phyloP scores from a whole-genome alignment of 2,329 filamentous ascomycete genomes.

The Plectosphaerella cucumerina region DNA sequence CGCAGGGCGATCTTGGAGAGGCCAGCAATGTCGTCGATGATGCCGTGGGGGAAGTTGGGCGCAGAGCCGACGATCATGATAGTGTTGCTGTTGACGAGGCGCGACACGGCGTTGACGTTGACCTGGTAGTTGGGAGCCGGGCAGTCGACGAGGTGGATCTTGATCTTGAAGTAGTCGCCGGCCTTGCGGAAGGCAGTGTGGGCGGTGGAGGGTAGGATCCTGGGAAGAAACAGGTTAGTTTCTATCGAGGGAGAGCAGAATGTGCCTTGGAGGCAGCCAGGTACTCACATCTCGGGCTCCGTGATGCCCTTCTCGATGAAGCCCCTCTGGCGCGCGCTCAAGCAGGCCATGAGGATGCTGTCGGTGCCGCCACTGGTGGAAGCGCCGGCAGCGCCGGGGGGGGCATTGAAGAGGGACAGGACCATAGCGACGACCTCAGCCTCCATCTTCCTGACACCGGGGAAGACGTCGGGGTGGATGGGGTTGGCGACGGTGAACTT shows the following conservation, averaged over 20 bases:
- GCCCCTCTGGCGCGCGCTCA: slow-evolving; percentile 86
- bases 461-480: slow-evolving; percentile 97
- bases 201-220: slow-evolving; percentile 89
- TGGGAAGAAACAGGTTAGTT: slow-evolving; percentile 25
- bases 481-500: slow-evolving; percentile 95
- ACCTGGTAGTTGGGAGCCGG: slow-evolving; percentile 84
- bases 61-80: slow-evolving; percentile 89
- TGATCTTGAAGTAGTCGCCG: slow-evolving; percentile 94
- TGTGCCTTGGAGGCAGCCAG: neutral
- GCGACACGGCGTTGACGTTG: slow-evolving; percentile 69
- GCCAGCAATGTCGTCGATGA: slow-evolving; percentile 88
- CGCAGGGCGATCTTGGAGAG: slow-evolving; percentile 79
- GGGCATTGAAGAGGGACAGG: slow-evolving; percentile 76
- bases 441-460: slow-evolving; percentile 98
- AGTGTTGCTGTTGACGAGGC: slow-evolving; percentile 91
- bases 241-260: neutral
- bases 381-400: slow-evolving; percentile 78
- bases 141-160: slow-evolving; percentile 82
- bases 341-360: slow-evolving; percentile 92
- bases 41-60: slow-evolving; percentile 96
- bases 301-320: slow-evolving; percentile 80
- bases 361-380: slow-evolving; percentile 93
- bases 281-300: slow-evolving; percentile 86
- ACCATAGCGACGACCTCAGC: slow-evolving; percentile 97
- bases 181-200: slow-evolving; percentile 98